Evolutionary conservation across 495 filamentous ascomycete species (phyloP).

Genomic region (Monascus purpureus): DNA sequence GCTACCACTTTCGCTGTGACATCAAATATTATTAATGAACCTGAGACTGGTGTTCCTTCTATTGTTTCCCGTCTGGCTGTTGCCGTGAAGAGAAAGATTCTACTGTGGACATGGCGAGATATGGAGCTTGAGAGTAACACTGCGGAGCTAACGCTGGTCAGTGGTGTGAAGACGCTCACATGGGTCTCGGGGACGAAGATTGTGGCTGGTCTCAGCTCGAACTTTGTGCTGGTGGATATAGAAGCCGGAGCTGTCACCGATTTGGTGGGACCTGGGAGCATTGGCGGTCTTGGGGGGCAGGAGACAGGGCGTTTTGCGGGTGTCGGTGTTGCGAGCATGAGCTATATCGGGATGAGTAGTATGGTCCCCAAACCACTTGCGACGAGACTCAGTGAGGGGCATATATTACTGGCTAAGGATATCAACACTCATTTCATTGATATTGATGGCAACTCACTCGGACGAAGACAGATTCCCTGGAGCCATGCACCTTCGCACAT

Average conservation of each 20-base stretch:
- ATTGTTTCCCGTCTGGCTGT: conserved; percentile 86
- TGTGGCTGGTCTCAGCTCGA: conserved; percentile 74
- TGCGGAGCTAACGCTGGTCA: conserved; percentile 63
- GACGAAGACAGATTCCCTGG: conserved; percentile 86
- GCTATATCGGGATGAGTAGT: conserved; percentile 86
- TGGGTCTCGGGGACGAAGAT: conserved; percentile 81
- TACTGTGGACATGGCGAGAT: conserved; percentile 92
- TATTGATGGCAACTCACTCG: conserved; percentile 62
- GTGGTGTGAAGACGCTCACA: conserved; percentile 66
- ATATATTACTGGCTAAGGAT: conserved; percentile 85
- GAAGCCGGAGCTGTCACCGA: conserved; percentile 54
- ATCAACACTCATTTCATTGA: conserved; percentile 91
- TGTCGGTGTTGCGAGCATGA: conserved; percentile 67
- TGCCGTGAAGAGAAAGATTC: conserved; percentile 74
- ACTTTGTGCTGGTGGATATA: conserved; percentile 84
- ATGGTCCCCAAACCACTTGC: conserved; percentile 83
- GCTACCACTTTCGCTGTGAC: conserved; percentile 87
- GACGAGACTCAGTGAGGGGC: conserved; percentile 63
- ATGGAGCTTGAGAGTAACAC: conserved; percentile 68
- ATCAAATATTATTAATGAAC: conserved; percentile 85
- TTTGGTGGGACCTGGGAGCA: conserved; percentile 63
- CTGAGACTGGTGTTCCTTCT: conserved; percentile 68
- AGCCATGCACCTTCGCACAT: conserved; percentile 73
- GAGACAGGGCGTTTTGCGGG: conserved; percentile 48
- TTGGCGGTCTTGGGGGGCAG: conserved; percentile 51